A percentile compares a stretch with the other conserved stretches of the same genome.
phyloP scores from a whole-genome alignment of 2,329 filamentous ascomycete genomes.

The Alternaria alternata region DNA sequence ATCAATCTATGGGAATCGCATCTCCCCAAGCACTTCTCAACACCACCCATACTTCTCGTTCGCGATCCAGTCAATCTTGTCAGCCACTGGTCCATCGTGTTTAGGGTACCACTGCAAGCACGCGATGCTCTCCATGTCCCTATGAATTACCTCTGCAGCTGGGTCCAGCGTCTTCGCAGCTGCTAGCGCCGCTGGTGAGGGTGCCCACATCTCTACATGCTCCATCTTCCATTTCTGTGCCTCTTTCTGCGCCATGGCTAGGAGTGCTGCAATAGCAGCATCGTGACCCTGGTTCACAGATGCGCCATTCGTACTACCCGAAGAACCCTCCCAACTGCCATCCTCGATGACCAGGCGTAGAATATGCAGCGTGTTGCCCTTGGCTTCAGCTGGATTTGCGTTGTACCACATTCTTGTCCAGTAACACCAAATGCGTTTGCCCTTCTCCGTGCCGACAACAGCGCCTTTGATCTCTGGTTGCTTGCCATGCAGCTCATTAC shows the following conservation, averaged over 20 bases:
- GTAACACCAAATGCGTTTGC: constrained; percentile 73
- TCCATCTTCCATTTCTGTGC: constrained; percentile 75
- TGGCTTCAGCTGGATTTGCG: constrained; percentile 60
- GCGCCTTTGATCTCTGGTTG: constrained; percentile 74
- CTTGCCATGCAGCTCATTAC: constrained; percentile 66
- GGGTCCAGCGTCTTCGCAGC: constrained; percentile 58
- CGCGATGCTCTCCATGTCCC: constrained; percentile 73
- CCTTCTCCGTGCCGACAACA: constrained; percentile 61
- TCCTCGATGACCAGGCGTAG: constrained; percentile 74
- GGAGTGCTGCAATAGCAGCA: constrained; percentile 66
- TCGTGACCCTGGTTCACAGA: constrained; percentile 28
- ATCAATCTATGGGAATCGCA: neutral
- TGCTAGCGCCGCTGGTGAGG: constrained; percentile 60
- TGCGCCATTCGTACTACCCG: constrained; percentile 30
- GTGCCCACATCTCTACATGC: constrained; percentile 85
- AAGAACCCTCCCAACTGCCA: constrained; percentile 40
- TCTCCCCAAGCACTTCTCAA: constrained; percentile 48
- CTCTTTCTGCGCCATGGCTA: constrained; percentile 73
- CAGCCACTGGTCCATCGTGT: constrained; percentile 54
- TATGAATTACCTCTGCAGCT: constrained; percentile 59
- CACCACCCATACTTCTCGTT: constrained; percentile 85
- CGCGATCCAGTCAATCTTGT: constrained; percentile 72
- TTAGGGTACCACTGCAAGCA: constrained; percentile 72
- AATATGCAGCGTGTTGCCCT: constrained; percentile 73
- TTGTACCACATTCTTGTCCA: constrained; percentile 74